phyloP scores from a whole-genome alignment of 768 basidiomycete species.

The Mycena sanguinolenta region DNA sequence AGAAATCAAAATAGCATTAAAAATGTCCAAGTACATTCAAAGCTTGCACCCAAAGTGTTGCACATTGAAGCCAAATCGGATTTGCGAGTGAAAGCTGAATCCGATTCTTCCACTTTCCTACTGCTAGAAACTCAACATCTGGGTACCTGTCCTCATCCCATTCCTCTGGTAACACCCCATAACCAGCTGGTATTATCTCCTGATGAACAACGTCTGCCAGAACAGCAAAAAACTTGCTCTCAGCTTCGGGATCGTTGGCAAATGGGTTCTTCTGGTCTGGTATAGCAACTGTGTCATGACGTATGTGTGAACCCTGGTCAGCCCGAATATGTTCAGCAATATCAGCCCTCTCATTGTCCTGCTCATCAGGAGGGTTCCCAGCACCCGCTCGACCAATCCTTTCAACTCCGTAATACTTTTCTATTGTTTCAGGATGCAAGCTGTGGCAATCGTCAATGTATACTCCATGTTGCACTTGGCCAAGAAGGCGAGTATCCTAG shows the following conservation, averaged over 20 bases:
- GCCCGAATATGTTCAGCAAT: not conserved
- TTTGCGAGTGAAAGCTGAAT: not conserved
- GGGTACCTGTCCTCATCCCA: conserved; percentile 1
- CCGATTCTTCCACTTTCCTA: not conserved
- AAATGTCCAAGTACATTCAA: not conserved
- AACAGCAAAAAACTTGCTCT: not conserved
- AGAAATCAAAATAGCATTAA: no score
- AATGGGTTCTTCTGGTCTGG: not conserved
- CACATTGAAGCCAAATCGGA: not conserved
- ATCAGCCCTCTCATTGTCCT: not conserved
- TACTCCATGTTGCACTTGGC: conserved; percentile 20
- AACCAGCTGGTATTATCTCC: not conserved
- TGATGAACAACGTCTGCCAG: not conserved
- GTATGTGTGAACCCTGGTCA: not conserved
- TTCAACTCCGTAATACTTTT: conserved; percentile 34
- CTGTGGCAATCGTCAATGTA: conserved; percentile 35
- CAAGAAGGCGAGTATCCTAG: conserved; percentile 35
- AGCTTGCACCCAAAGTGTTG: not conserved
- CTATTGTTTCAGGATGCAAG: conserved; percentile 31
- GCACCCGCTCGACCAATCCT: not conserved
- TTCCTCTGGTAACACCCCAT: not conserved
- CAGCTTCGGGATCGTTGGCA: not conserved
- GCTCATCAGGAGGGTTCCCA: conserved; percentile 15
- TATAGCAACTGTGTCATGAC: not conserved
- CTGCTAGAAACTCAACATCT: not conserved